Conservation (phyloP, 305 asterid genomes). For the Solanum chacoense region DNA sequence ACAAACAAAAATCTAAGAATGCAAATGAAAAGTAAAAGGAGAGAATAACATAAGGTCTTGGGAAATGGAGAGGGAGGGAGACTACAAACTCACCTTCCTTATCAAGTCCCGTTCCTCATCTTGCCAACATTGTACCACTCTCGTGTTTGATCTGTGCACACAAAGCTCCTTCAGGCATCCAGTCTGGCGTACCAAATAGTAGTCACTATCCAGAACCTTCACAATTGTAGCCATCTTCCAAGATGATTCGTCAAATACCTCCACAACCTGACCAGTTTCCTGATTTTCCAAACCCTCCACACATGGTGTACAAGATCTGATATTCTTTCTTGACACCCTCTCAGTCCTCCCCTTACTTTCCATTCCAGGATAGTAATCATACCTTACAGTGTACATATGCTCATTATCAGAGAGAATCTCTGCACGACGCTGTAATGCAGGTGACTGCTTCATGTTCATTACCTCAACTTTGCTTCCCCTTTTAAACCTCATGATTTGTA, state of each 20-base stretch:
- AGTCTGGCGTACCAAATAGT: slow-evolving; percentile 18
- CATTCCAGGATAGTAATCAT: slow-evolving; percentile 4
- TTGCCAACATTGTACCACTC: slow-evolving; percentile 24
- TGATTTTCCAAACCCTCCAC: slow-evolving; percentile 7
- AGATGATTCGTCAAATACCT: slow-evolving; percentile 19
- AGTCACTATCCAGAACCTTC: slow-evolving; percentile 15
- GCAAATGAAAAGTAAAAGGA: neutral
- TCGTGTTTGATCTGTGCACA: slow-evolving; percentile 17
- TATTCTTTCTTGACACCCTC: neutral
- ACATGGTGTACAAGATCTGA: neutral
- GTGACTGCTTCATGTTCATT: slow-evolving; percentile 11
- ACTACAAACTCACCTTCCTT: slow-evolving; percentile 20
- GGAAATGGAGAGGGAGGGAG: neutral
- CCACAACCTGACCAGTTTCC: slow-evolving; percentile 31
- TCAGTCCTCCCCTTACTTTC: neutral
- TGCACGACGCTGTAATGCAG: slow-evolving; percentile 21
- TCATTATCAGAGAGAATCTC: slow-evolving; percentile 16
- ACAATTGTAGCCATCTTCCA: slow-evolving; percentile 34
- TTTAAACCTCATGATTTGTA: slow-evolving; percentile 15
- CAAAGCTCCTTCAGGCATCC: slow-evolving; percentile 19
- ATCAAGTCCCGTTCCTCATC: slow-evolving; percentile 15
- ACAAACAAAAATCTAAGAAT: neutral
- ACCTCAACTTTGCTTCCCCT: slow-evolving; percentile 31
- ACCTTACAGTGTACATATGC: slow-evolving; percentile 14
- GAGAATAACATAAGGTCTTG: neutral